Conservation (phyloP, 306 rosid species). For the Hippophae gyantsensis region DNA sequence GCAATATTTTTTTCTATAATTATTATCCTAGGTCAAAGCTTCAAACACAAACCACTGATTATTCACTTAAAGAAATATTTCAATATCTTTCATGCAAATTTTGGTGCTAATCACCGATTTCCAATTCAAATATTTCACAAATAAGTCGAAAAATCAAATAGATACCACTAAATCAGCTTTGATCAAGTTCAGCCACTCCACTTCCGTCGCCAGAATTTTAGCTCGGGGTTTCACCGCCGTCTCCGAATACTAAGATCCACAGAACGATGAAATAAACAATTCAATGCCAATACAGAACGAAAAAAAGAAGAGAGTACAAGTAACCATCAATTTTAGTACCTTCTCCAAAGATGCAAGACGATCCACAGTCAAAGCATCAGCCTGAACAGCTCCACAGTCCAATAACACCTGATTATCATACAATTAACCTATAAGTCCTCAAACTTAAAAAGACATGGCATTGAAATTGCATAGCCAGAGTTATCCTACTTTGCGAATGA, state of each 20-base stretch:
- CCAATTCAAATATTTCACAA: not conserved
- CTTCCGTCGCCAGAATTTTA: slow-evolving; percentile 56
- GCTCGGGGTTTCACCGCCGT: slow-evolving; percentile 90
- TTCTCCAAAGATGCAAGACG: slow-evolving; percentile 92
- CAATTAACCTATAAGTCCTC: not conserved
- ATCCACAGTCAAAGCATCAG: slow-evolving; percentile 92
- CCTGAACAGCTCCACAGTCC: slow-evolving; percentile 97
- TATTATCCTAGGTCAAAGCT: slow-evolving; percentile 11
- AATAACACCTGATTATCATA: slow-evolving; percentile 49
- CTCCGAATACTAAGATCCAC: slow-evolving; percentile 53
- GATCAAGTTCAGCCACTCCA: slow-evolving; percentile 78
- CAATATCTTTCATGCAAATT: too few species aligned
- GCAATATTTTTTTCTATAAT: slow-evolving; percentile 12
- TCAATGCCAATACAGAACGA: not conserved
- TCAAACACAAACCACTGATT: too few species aligned
- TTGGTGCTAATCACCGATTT: not conserved
- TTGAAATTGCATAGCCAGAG: not conserved
- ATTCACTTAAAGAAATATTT: too few species aligned
- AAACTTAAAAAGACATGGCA: not conserved
- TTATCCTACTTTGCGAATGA: slow-evolving; percentile 64
- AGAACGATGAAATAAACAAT: not conserved
- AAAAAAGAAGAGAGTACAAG: not conserved
- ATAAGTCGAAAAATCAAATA: slow-evolving; percentile 11
- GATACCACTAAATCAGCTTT: slow-evolving; percentile 91
- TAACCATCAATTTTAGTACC: slow-evolving; percentile 26